Evolutionary conservation across 306 rosid species (phyloP), one percentile per base, ranked within the genome.

Genomic region (Malus sieversii): DNA sequence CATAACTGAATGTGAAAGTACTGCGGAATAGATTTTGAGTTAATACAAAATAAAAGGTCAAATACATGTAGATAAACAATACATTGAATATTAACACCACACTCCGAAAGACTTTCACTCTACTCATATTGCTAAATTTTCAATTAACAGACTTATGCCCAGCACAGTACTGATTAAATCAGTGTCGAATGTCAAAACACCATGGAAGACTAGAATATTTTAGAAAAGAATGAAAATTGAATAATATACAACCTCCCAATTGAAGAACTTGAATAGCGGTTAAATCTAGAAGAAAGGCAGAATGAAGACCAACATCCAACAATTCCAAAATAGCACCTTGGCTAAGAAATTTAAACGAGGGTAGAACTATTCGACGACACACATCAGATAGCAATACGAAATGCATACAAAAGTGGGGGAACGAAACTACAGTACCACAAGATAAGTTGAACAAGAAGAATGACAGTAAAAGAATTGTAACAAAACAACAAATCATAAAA

Each of bases 311-410:
- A 78, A 48, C 15, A 58, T 32, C 14, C n/a, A 59, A 68, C 75
- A 53, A 53, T 35, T 23, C 55, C 70, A 55, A 67, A 57, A 80
- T 44, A 70, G n/a, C 63, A 73, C 66, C 58, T 22, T 75, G 59
- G 10, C 58, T 48, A 55, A 60, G 70, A 66, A 29, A 18, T 46
- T 29, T 2, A 67, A 33, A 64, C 64, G 23, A 30, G 65, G 71
- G 25, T 4, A 72, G 29, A 57, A 57, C 42, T 58, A 40, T 13
- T n/a, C 7, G 55, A 55, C 16, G 77, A 72, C 51, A 68, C 32
- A 55, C n/a, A 48, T 25, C 10, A 29, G 33, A 12, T 15, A 35
- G 25, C 42, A 45, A 12, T 46, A 46, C 23, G 64, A 33, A 48
- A 51, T 22, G 44, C 53, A 62, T 42, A 51, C 48, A 72, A 71